These are phyloP conservation scores for Alternaria gaisen DNA, from an alignment of 2,329 filamentous ascomycete species.

Conservation along the genomic window DNA sequence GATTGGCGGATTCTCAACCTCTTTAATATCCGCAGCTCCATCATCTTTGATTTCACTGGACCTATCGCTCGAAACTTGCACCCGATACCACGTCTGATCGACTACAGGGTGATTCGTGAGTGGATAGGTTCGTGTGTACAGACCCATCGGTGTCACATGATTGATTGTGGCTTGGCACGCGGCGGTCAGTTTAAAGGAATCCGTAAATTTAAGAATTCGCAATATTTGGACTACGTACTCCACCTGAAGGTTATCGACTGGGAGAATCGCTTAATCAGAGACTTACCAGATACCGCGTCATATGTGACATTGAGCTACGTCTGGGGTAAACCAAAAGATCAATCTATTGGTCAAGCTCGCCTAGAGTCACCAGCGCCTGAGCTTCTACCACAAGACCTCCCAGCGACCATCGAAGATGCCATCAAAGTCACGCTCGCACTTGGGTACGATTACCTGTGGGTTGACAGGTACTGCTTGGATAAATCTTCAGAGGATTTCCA, in stretches of 20 bases:
- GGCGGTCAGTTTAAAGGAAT: too few species aligned
- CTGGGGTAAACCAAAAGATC: background rate
- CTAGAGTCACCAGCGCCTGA: background rate
- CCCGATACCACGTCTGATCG: background rate
- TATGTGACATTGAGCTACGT: background rate
- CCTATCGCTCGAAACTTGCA: background rate
- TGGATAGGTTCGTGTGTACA: background rate
- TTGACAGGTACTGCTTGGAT: background rate
- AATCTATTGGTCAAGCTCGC: background rate
- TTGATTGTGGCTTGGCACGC: too few species aligned
- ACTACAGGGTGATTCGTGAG: background rate
- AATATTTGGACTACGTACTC: too few species aligned
- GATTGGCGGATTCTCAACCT: background rate
- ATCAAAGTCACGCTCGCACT: background rate
- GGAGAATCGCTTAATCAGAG: background rate
- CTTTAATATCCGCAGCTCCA: background rate
- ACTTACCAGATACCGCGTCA: background rate
- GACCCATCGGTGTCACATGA: too few species aligned
- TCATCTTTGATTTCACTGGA: background rate
- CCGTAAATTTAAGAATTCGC: too few species aligned
- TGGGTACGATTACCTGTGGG: background rate
- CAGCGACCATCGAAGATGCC: background rate
- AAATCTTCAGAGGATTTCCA: background rate
- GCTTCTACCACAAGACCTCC: background rate
- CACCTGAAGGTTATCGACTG: background rate